Base-by-base conservation (phyloP, 345 rosid species). In the Eucalyptus grandis region DNA sequence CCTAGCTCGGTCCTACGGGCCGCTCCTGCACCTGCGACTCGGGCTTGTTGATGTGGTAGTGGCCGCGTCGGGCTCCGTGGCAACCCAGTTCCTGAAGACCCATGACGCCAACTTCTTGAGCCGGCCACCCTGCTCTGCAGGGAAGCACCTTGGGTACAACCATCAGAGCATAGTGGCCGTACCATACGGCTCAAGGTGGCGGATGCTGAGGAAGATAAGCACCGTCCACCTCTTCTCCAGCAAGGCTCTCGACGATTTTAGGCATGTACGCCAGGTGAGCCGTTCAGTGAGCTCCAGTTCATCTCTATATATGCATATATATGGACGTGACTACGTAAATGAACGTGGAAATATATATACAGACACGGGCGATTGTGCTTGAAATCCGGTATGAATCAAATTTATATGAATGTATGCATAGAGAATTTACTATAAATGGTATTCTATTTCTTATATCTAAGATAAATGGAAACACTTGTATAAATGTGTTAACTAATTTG, bases 121-220 rank as follows among this genome's bases (percentile, higher is more conserved):
- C 94, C 92, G 98, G 34, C 98, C 99, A 15, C 96, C 97, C 3
- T 95, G 93, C 89, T 90, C 98, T 4, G 99, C 97, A 16, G 98
- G 96, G 27, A 97, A 97, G 89, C 91, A 98, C 83, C 91, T 98
- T 6, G 97, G 99, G 2, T 96, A 97, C 47, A 97, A 98, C 50
- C 95, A 95, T 49, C 98, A 98, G 81, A 98, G 96, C 92, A 94
- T 98, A 24, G 99, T 95, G 89, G 96, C 96, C 89, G 96, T 97
- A 3, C 99, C 99, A 1, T 97, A 98, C 49, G 99, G 99, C 11
- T 91, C 96, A 3, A 72, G 99, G 90, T 98, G 99, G 99, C 93
- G 99, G 65, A 22, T 96, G 97, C 90, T 98, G 19, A 86, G 99
- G 89, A 98, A 98, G 92, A 97, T 97, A 81, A 94, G 94, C 90